These are phyloP conservation scores for Phaseolus coccineus DNA, from an alignment of 331 rosid species.

Conservation along the genomic window DNA sequence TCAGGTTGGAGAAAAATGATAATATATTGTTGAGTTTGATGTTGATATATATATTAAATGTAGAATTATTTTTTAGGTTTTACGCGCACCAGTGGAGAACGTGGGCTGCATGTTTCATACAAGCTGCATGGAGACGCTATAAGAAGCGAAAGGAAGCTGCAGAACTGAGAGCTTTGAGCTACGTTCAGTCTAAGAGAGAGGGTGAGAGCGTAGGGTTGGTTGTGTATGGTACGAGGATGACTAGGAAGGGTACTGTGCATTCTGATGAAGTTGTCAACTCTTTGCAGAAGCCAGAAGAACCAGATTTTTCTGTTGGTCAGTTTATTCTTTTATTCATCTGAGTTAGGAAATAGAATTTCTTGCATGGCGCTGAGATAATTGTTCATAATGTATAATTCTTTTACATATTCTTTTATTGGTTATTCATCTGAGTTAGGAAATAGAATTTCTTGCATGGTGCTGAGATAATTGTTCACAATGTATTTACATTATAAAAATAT, in stretches of 20 bases:
- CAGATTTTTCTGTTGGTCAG: slow-evolving; percentile 70
- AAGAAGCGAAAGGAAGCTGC: slow-evolving; percentile 65
- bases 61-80: slow-evolving; percentile 52
- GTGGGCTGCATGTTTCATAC: slow-evolving; percentile 83
- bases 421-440: not conserved
- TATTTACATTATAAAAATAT: no score
- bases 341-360: no score
- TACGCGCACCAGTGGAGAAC: slow-evolving; percentile 92
- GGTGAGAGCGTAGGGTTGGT: slow-evolving; percentile 39
- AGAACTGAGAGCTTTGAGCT: slow-evolving; percentile 45
- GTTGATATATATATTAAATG: no score
- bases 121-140: slow-evolving; percentile 77
- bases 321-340: not conserved
- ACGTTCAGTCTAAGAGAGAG: not conserved
- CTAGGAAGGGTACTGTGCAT: slow-evolving; percentile 44
- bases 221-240: slow-evolving; percentile 40
- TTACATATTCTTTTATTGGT: no score
- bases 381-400: no score
- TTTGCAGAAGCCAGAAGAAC: slow-evolving; percentile 76
- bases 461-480: no score
- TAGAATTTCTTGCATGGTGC: no score
- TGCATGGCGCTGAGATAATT: no score
- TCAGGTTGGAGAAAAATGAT: slow-evolving; percentile 39
- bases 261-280: slow-evolving; percentile 57
- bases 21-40: no score